Conservation (phyloP, 495 filamentous ascomycete genomes). For the Glonium stellatum region DNA sequence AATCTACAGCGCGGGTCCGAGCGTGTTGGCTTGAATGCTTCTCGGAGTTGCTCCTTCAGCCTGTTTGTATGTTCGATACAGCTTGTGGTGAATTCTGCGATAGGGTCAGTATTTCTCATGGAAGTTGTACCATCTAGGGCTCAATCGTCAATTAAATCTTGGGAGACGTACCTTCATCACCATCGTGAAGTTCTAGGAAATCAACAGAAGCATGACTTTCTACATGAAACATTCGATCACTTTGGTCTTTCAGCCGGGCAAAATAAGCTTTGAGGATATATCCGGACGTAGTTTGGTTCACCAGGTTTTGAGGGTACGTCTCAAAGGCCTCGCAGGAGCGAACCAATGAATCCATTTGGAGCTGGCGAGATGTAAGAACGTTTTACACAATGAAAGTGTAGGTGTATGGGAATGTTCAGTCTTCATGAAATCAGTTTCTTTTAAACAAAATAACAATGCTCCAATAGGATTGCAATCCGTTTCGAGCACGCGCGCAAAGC, state of each 20-base stretch:
- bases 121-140: neutral
- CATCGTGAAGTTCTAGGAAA: conserved; percentile 10
- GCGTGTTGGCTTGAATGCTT: neutral
- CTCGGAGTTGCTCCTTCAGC: conserved; percentile 9
- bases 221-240: conserved; percentile 7
- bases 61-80: conserved; percentile 2
- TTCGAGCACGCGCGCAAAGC: no score
- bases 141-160: neutral
- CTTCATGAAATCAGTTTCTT: no score
- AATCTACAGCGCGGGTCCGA: conserved; percentile 18
- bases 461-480: no score
- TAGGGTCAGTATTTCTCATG: neutral
- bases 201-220: conserved; percentile 13
- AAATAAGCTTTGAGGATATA: conserved; percentile 7
- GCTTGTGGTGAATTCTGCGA: neutral
- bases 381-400: no score
- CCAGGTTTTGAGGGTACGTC: conserved; percentile 10
- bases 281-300: neutral
- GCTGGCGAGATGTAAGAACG: no score
- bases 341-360: conserved; percentile 1
- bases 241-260: conserved; percentile 1
- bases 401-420: no score
- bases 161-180: conserved; percentile 1
- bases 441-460: no score
- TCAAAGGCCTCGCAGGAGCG: neutral